phyloP scores from a whole-genome alignment of 2,329 filamentous ascomycete species.

The Neofusicoccum parvum region DNA sequence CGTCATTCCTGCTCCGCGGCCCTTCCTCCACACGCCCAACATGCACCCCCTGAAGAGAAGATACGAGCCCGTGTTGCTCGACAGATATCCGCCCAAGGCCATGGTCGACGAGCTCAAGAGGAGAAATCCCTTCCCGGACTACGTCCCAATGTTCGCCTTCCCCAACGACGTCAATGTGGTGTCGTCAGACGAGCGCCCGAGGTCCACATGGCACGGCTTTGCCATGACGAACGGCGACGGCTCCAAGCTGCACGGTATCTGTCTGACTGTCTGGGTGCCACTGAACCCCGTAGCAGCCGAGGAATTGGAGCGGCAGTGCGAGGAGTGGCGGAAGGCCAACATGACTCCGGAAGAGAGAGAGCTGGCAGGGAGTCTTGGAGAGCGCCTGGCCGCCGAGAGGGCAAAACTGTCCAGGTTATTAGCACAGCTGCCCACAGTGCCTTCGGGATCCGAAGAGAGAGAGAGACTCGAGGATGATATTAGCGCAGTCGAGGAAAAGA shows the following conservation, averaged over 20 bases:
- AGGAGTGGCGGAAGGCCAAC: conserved; percentile 59
- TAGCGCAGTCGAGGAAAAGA: conserved; percentile 94
- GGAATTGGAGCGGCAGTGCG: conserved; percentile 69
- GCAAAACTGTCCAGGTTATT: conserved; percentile 88
- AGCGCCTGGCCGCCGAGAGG: conserved; percentile 82
- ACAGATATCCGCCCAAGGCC: conserved; percentile 85
- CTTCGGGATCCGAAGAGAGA: conserved; percentile 77
- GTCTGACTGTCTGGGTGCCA: conserved; percentile 89
- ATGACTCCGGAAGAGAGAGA: conserved; percentile 92
- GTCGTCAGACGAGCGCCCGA: conserved; percentile 87
- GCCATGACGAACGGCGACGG: conserved; percentile 95
- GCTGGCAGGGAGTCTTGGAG: conserved; percentile 85
- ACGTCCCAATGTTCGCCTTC: conserved; percentile 99
- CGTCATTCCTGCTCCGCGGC: conserved; percentile 91
- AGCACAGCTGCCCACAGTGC: conserved; percentile 75
- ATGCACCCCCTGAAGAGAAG: conserved; percentile 95
- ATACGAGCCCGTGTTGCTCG: conserved; percentile 94
- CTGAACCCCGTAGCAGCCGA: conserved; percentile 80
- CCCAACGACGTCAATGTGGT: conserved; percentile 97
- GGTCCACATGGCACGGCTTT: conserved; percentile 99
- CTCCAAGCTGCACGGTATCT: conserved; percentile 88
- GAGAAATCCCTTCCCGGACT: conserved; percentile 89
- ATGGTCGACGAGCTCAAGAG: conserved; percentile 78
- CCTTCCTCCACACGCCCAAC: conserved; percentile 82
- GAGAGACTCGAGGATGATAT: conserved; percentile 92